phyloP scores from a whole-genome alignment of 2,329 filamentous ascomycete species.

The Trichoderma lentiforme region DNA sequence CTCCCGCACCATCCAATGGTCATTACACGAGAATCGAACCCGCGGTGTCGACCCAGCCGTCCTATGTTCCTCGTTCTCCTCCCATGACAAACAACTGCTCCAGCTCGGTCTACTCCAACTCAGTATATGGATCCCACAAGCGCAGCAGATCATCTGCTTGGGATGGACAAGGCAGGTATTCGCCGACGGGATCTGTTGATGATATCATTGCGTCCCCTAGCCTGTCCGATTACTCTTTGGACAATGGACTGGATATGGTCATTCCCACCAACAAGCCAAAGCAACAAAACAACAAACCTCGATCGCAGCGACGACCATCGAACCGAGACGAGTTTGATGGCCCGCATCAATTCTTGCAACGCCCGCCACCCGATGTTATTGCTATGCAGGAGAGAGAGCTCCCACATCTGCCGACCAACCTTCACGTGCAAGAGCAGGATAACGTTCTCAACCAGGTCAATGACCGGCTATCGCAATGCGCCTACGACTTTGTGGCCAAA shows the following conservation, averaged over 20 bases:
- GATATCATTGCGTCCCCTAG: slow-evolving; percentile 57
- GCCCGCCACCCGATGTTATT: slow-evolving; percentile 66
- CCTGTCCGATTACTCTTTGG: slow-evolving; percentile 58
- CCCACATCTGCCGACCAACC: slow-evolving; percentile 76
- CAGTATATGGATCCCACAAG: slow-evolving; percentile 18
- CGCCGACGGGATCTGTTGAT: slow-evolving; percentile 56
- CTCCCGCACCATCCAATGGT: slow-evolving; percentile 29
- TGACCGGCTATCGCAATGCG: slow-evolving; percentile 78
- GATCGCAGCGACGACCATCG: slow-evolving; percentile 65
- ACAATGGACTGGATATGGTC: slow-evolving; percentile 44
- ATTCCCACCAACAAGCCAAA: slow-evolving; percentile 44
- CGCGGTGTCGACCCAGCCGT: slow-evolving; percentile 37
- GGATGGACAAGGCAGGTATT: slow-evolving; percentile 51
- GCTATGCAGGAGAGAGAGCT: slow-evolving; percentile 76
- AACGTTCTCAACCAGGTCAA: slow-evolving; percentile 76
- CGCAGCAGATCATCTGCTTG: slow-evolving; percentile 38
- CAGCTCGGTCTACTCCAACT: slow-evolving; percentile 17
- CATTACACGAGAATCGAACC: slow-evolving; percentile 40
- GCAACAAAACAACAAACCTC: slow-evolving; percentile 43
- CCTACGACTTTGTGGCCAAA: slow-evolving; percentile 86
- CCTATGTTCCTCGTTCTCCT: slow-evolving; percentile 42
- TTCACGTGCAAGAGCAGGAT: slow-evolving; percentile 82
- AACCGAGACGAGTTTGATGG: slow-evolving; percentile 90
- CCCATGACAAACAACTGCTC: slow-evolving; percentile 38
- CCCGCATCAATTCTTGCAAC: slow-evolving; percentile 75